Evolutionary conservation across 371 early-diverging fungal species (phyloP).

Genomic region (Rhizomucor miehei): DNA sequence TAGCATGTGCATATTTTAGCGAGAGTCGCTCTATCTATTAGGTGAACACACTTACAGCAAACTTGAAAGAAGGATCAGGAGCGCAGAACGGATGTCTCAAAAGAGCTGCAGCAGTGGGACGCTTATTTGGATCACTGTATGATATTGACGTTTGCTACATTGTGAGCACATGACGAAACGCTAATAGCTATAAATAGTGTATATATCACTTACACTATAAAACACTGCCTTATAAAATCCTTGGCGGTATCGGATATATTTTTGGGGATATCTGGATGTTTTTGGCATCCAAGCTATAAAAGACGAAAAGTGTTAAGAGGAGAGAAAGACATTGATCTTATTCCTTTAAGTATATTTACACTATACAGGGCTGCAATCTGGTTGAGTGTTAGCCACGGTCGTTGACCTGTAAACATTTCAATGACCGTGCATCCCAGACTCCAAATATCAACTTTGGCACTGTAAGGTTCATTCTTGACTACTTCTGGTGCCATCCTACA

Average conservation of each 20-base stretch:
- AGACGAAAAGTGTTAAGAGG: background rate
- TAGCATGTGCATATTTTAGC: constrained; percentile 2
- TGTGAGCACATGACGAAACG: background rate
- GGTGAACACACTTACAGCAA: constrained; percentile 25
- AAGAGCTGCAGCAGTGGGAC: constrained; percentile 68
- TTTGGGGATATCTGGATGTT: constrained; percentile 66
- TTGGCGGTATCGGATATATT: constrained; percentile 59
- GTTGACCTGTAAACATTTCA: constrained; percentile 93
- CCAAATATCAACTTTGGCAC: constrained; percentile 86
- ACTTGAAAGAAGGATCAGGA: constrained; percentile 43
- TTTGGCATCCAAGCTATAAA: constrained; percentile 15
- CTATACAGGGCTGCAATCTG: constrained; percentile 85
- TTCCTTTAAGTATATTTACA: constrained; percentile 8
- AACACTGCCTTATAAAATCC: constrained; percentile 66
- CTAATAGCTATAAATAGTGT: no score
- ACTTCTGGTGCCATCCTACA: constrained; percentile 93
- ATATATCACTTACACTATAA: constrained; percentile 47
- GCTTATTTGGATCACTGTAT: constrained; percentile 53
- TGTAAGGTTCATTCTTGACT: constrained; percentile 68
- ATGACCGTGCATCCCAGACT: constrained; percentile 89
- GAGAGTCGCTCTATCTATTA: background rate
- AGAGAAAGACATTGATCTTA: background rate
- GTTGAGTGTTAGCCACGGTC: constrained; percentile 86
- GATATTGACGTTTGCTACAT: background rate
- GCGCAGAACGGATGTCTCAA: constrained; percentile 48